Evolutionary conservation across 768 basidiomycete genomes (phyloP).

Genomic region (Tubosaeta brunneosetosa): DNA sequence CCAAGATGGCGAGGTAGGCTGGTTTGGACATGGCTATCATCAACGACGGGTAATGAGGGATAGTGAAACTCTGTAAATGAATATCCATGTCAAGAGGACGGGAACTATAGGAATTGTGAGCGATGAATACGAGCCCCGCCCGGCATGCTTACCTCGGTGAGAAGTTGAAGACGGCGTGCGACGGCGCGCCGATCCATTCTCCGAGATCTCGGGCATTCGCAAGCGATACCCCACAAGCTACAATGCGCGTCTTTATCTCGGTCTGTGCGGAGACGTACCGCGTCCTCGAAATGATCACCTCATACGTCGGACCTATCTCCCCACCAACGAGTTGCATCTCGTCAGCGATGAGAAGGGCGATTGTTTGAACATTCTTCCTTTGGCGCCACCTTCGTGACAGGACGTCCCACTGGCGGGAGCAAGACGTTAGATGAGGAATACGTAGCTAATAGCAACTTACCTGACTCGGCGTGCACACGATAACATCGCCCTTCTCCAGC

Average conservation of each 20-base stretch:
- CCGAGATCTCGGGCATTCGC: slow-evolving; percentile 95
- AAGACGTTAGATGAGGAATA: background rate
- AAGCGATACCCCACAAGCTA: slow-evolving; percentile 91
- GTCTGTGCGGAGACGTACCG: slow-evolving; percentile 94
- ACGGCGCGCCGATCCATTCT: slow-evolving; percentile 95
- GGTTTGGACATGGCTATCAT: slow-evolving; percentile 99
- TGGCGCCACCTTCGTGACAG: slow-evolving; percentile 94
- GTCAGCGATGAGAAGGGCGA: slow-evolving; percentile 90
- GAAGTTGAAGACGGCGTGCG: slow-evolving; percentile 97
- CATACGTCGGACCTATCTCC: slow-evolving; percentile 89
- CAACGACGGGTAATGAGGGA: slow-evolving; percentile 96
- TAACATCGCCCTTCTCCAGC: slow-evolving; percentile 86
- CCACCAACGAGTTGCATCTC: slow-evolving; percentile 95
- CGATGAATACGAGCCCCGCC: slow-evolving; percentile 1
- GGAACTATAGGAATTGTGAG: slow-evolving; percentile 47
- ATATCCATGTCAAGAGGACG: slow-evolving; percentile 98
- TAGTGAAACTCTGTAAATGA: slow-evolving; percentile 91
- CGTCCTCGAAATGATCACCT: slow-evolving; percentile 80
- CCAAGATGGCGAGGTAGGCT: slow-evolving; percentile 86
- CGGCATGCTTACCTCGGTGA: slow-evolving; percentile 63
- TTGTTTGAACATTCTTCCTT: slow-evolving; percentile 91
- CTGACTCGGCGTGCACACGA: slow-evolving; percentile 91
- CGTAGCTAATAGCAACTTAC: slow-evolving; percentile 36
- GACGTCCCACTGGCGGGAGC: slow-evolving; percentile 76
- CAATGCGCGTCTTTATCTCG: slow-evolving; percentile 86